phyloP scores from a whole-genome alignment of 148 eudicot genomes.

The Rhododendron molle region DNA sequence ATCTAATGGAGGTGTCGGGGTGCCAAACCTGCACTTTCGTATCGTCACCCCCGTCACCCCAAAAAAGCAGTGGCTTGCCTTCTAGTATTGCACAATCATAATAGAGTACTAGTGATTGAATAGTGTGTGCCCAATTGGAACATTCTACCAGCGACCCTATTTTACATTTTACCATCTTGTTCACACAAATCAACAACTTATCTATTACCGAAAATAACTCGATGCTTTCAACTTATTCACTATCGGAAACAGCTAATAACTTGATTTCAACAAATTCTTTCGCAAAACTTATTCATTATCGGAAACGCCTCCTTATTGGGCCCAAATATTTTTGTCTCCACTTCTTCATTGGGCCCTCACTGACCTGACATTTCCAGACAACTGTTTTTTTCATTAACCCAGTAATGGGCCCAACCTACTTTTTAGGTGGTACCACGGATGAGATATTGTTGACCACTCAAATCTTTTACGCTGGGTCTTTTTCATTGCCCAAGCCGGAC shows the following conservation, averaged over 20 bases:
- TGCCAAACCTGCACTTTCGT: too few relatives aligned
- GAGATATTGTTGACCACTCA: not conserved
- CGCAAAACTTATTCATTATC: too few relatives aligned
- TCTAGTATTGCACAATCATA: too few relatives aligned
- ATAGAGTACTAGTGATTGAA: not conserved
- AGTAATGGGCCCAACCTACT: not conserved
- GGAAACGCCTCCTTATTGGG: not conserved
- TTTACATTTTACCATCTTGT: too few relatives aligned
- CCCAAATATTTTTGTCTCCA: not conserved
- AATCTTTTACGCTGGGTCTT: conserved; percentile 31
- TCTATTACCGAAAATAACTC: too few relatives aligned
- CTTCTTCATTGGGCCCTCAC: not conserved
- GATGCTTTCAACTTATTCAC: too few relatives aligned
- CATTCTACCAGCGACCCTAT: not conserved
- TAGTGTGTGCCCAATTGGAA: not conserved
- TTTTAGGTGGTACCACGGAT: not conserved
- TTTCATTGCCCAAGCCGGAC: conserved; percentile 23
- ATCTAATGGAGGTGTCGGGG: too few relatives aligned
- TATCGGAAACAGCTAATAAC: too few relatives aligned
- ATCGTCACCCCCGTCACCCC: too few relatives aligned
- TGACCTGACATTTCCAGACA: not conserved
- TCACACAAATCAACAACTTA: too few relatives aligned
- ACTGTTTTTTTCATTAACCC: not conserved
- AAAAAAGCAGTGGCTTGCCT: too few relatives aligned
- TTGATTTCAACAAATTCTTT: too few relatives aligned